phyloP scores from a whole-genome alignment of 495 filamentous ascomycete species.

The Sphaerosporella brunnea region DNA sequence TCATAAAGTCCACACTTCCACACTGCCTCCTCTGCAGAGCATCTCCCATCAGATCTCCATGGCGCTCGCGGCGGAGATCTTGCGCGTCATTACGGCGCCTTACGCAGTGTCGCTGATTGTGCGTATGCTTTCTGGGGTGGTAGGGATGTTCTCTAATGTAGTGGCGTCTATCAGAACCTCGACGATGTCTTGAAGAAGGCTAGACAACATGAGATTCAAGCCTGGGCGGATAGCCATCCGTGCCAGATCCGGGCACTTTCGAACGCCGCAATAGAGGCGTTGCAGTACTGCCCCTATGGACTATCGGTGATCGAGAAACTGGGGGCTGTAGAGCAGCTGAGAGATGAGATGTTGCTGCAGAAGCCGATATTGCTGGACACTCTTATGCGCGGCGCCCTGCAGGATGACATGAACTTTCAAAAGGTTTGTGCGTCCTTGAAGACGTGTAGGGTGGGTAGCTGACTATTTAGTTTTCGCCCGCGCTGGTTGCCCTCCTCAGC shows the following conservation, averaged over 20 bases:
- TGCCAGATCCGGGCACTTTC: constrained; percentile 16
- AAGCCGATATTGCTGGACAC: constrained; percentile 17
- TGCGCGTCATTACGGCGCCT: constrained; percentile 20
- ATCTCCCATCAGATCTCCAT: too few species aligned
- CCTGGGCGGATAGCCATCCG: constrained; percentile 18
- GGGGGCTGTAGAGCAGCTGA: constrained; percentile 8
- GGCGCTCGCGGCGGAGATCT: constrained; percentile 11
- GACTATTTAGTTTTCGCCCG: constrained; percentile 18
- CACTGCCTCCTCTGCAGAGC: too few species aligned
- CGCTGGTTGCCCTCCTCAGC: constrained; percentile 20
- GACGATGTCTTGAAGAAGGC: constrained; percentile 12
- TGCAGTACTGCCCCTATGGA: constrained; percentile 24
- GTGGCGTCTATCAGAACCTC: constrained; percentile 19
- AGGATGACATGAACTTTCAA: constrained; percentile 23
- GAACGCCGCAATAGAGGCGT: constrained; percentile 12
- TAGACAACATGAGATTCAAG: constrained; percentile 8
- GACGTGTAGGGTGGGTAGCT: neutral
- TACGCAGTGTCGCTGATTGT: constrained; percentile 23
- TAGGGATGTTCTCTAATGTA: constrained; percentile 6
- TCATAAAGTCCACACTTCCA: too few species aligned
- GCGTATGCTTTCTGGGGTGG: neutral
- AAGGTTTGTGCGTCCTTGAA: constrained; percentile 11
- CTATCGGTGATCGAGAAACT: constrained; percentile 18
- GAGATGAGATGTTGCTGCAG: constrained; percentile 14
- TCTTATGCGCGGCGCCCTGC: constrained; percentile 19